phyloP scores from a whole-genome alignment of 441 rosid species.

The Syzygium malaccense region DNA sequence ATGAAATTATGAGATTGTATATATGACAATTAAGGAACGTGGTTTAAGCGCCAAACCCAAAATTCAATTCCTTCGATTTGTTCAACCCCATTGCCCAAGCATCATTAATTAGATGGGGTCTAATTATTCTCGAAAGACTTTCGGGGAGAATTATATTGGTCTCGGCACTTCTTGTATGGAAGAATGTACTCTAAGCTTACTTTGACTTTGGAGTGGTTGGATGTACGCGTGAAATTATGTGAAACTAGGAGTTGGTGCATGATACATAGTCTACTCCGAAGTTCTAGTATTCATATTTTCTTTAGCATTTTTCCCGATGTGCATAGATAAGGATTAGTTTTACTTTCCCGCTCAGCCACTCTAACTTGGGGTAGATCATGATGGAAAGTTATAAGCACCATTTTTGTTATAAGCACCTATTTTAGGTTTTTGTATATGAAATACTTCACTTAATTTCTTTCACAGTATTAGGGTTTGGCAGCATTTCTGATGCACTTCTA shows the following conservation, averaged over 20 bases:
- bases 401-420: no score
- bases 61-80: background rate
- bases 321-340: background rate
- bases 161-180: background rate
- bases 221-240: background rate
- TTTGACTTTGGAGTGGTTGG: background rate
- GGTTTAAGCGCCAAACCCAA: no score
- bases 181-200: background rate
- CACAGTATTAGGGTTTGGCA: background rate
- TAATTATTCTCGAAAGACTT: background rate
- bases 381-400: no score
- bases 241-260: background rate
- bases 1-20: background rate
- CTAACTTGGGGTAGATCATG: background rate
- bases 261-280: background rate
- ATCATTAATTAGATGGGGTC: background rate
- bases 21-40: background rate
- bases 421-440: background rate
- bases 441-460: background rate
- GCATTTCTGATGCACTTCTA: background rate
- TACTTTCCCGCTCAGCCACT: background rate
- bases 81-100: background rate
- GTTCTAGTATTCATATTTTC: background rate
- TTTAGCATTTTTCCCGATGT: background rate
- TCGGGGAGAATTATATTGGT: background rate